Percentiles rank a stretch among this genome's conserved stretches.
Conservation (phyloP, 2,329 filamentous ascomycete genomes). For the Pyricularia grisea region DNA sequence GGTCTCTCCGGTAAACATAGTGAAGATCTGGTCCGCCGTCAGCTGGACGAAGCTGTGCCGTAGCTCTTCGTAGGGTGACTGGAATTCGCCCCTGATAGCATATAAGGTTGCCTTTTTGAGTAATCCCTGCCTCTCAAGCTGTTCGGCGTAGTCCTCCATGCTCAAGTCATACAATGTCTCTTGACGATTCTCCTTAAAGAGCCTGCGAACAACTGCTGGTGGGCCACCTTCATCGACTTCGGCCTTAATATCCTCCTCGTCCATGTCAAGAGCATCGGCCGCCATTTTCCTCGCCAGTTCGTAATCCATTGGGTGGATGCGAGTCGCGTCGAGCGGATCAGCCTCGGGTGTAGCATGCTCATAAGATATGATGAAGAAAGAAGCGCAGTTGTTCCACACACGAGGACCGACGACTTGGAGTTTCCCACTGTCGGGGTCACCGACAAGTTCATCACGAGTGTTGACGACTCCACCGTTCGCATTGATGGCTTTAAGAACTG, state of each 20-base stretch:
- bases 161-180: constrained; percentile 95
- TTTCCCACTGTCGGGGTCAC: constrained; percentile 72
- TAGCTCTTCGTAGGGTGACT: constrained; percentile 89
- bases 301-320: constrained; percentile 97
- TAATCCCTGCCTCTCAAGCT: constrained; percentile 78
- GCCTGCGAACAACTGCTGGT: constrained; percentile 83
- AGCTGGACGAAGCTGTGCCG: constrained; percentile 68
- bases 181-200: constrained; percentile 90
- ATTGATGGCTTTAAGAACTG: constrained; percentile 82
- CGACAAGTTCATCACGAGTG: constrained; percentile 79
- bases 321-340: constrained; percentile 91
- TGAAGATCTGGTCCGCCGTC: constrained; percentile 73
- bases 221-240: constrained; percentile 85
- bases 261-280: constrained; percentile 88
- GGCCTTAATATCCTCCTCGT: constrained; percentile 95
- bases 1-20: constrained; percentile 94
- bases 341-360: constrained; percentile 73
- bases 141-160: constrained; percentile 92
- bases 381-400: constrained; percentile 95
- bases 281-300: constrained; percentile 98
- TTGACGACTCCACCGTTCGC: constrained; percentile 80
- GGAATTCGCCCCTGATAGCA: constrained; percentile 88
- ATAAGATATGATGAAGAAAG: constrained; percentile 85
- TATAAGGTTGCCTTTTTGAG: constrained; percentile 86
- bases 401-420: constrained; percentile 74